A percentile compares a stretch with the other conserved stretches of the same genome.
Conservation (phyloP, 768 basidiomycete species). For the Pluteus cervinus region DNA sequence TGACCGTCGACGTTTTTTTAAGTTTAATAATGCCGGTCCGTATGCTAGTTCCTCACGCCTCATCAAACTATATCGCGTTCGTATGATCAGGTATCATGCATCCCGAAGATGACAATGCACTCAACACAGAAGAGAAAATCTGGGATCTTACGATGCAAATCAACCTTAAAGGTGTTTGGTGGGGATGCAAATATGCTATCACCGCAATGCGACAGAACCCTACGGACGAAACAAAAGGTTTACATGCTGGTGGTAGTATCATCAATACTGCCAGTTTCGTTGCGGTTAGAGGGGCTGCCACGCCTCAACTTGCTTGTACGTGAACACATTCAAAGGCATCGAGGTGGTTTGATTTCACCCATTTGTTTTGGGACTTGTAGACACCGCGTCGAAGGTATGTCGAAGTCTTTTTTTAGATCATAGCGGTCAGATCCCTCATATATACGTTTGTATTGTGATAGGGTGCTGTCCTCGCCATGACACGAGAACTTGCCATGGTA, state of each 20-base stretch:
- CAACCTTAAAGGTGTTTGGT: slow-evolving; percentile 99
- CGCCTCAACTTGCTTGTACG: slow-evolving; percentile 96
- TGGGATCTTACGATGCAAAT: slow-evolving; percentile 93
- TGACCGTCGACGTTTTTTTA: slow-evolving; percentile 1
- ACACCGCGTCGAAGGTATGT: slow-evolving; percentile 87
- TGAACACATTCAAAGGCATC: slow-evolving; percentile 11
- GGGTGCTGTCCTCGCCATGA: slow-evolving; percentile 99
- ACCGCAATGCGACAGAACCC: slow-evolving; percentile 94
- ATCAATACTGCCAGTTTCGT: slow-evolving; percentile 99
- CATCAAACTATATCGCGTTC: neutral
- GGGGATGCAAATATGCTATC: slow-evolving; percentile 97
- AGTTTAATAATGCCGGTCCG: slow-evolving; percentile 93
- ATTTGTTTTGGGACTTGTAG: slow-evolving; percentile 30
- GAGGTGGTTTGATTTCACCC: neutral
- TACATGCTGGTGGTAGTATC: slow-evolving; percentile 82
- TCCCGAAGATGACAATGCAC: slow-evolving; percentile 86
- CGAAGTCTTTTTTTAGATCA: neutral
- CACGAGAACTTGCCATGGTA: slow-evolving; percentile 94
- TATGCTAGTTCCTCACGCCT: slow-evolving; percentile 2
- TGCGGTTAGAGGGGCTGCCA: slow-evolving; percentile 91
- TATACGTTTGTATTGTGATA: slow-evolving; percentile 19
- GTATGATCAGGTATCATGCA: slow-evolving; percentile 87
- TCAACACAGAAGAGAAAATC: slow-evolving; percentile 94
- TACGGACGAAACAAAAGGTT: slow-evolving; percentile 71
- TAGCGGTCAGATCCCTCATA: neutral